A percentile compares a stretch with the other conserved stretches of the same genome.
These are phyloP conservation scores for Arthrobotrys pseudoclavata DNA, from an alignment of 2,329 filamentous ascomycete species.

Conservation along the genomic window DNA sequence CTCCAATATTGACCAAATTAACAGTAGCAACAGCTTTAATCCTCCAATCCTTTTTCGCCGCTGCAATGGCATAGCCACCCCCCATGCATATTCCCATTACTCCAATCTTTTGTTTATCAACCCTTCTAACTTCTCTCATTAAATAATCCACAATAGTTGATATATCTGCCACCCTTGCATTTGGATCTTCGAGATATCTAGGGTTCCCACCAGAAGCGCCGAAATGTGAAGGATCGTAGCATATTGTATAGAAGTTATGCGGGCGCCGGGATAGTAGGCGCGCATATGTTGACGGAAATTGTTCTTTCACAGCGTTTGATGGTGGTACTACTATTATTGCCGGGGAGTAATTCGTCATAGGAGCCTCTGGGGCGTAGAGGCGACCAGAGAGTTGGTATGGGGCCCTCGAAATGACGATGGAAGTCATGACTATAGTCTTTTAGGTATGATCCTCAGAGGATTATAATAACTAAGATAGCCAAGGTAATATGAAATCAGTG, in stretches of 20 bases:
- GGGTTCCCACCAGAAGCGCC: conserved; percentile 17
- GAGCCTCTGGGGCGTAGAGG: conserved; percentile 6
- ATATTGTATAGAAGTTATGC: conserved; percentile 18
- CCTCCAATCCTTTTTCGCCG: conserved; percentile 66
- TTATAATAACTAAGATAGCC: background rate
- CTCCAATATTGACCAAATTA: conserved; percentile 64
- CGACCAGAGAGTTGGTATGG: conserved; percentile 13
- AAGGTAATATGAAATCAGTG: conserved; percentile 7
- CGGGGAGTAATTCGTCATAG: conserved; percentile 10
- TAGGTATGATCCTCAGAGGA: background rate
- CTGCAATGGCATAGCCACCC: conserved; percentile 66
- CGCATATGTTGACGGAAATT: conserved; percentile 18
- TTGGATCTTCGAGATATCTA: conserved; percentile 8
- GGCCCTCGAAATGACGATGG: background rate
- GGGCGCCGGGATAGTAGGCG: conserved; percentile 7
- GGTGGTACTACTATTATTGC: conserved; percentile 13
- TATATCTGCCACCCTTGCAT: conserved; percentile 5
- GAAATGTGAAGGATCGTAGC: conserved; percentile 19
- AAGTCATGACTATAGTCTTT: background rate
- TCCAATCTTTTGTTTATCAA: conserved; percentile 64
- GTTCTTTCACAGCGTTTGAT: conserved; percentile 17
- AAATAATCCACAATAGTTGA: conserved; percentile 10
- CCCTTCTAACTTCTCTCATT: conserved; percentile 12
- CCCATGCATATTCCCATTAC: conserved; percentile 67
- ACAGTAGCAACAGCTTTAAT: conserved; percentile 66